Conservation (phyloP, 2,329 filamentous ascomycete species). For the Corinectria fuckeliana region DNA sequence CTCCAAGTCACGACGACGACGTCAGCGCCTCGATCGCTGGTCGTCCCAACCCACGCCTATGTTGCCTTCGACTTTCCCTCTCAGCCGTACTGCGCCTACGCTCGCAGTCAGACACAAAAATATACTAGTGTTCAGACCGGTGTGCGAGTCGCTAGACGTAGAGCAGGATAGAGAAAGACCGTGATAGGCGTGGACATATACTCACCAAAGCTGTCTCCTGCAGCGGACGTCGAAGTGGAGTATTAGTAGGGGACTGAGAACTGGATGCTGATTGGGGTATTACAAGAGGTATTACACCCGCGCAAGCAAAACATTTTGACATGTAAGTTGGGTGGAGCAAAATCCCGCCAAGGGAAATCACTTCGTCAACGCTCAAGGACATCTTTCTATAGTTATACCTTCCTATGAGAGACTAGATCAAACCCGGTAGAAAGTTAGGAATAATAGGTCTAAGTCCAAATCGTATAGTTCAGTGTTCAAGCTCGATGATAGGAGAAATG, state of each 20-base stretch:
- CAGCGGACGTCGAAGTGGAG: not conserved
- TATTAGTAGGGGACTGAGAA: conserved; percentile 1
- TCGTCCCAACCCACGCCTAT: conserved; percentile 5
- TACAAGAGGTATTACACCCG: too few species aligned
- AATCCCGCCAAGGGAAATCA: too few species aligned
- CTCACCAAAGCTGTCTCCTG: conserved; percentile 1
- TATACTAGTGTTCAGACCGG: not conserved
- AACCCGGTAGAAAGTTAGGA: too few species aligned
- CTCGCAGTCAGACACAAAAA: not conserved
- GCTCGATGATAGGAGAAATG: not conserved
- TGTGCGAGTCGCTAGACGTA: not conserved
- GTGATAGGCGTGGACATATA: conserved; percentile 1
- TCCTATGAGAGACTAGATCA: too few species aligned
- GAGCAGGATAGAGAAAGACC: not conserved
- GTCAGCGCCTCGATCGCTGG: not conserved
- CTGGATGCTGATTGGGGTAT: conserved; percentile 1
- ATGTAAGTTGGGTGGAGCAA: too few species aligned
- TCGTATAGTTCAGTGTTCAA: not conserved
- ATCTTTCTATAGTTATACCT: too few species aligned
- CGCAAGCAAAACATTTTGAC: too few species aligned
- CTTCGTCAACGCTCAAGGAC: too few species aligned
- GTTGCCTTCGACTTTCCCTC: conserved; percentile 13
- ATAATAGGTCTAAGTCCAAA: too few species aligned
- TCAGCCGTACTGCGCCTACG: not conserved
- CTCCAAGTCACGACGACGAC: conserved; percentile 11